Conservation (phyloP, 148 eudicot genomes). For the Vaccinium corymbosum region DNA sequence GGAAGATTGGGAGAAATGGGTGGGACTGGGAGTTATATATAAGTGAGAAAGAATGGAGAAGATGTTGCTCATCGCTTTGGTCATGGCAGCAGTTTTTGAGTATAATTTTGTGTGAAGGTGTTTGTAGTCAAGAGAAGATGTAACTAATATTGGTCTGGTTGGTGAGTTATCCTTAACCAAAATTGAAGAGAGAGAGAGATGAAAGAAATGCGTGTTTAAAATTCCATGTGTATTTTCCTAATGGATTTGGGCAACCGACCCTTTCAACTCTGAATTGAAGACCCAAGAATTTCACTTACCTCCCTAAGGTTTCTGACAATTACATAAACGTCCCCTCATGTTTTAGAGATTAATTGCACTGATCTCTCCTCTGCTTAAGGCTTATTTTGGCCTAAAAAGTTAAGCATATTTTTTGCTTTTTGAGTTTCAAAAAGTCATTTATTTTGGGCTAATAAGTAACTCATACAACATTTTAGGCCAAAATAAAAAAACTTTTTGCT, state of each 20-base stretch:
- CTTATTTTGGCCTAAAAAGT: too few species aligned
- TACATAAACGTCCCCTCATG: too few species aligned
- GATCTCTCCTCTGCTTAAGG: too few species aligned
- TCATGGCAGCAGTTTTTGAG: conserved; percentile 9
- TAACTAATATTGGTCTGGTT: conserved; percentile 45
- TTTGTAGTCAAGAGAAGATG: conserved; percentile 68
- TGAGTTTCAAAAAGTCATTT: too few species aligned
- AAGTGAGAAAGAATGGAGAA: conserved; percentile 16
- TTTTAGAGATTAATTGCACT: too few species aligned
- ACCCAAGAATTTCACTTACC: neutral
- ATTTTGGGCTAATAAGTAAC: too few species aligned
- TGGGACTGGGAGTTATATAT: conserved; percentile 18
- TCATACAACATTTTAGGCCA: too few species aligned
- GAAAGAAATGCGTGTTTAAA: neutral
- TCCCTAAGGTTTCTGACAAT: too few species aligned
- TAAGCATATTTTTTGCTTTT: too few species aligned
- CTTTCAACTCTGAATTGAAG: neutral
- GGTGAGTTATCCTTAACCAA: conserved; percentile 39
- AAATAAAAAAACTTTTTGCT: too few species aligned
- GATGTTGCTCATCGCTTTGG: neutral
- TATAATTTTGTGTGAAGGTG: conserved; percentile 15
- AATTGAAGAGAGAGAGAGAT: neutral
- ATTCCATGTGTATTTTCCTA: neutral
- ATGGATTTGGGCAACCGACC: conserved; percentile 21
- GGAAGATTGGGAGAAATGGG: conserved; percentile 19